phyloP scores from a whole-genome alignment of 345 rosid species.

The Citrus sp. region DNA sequence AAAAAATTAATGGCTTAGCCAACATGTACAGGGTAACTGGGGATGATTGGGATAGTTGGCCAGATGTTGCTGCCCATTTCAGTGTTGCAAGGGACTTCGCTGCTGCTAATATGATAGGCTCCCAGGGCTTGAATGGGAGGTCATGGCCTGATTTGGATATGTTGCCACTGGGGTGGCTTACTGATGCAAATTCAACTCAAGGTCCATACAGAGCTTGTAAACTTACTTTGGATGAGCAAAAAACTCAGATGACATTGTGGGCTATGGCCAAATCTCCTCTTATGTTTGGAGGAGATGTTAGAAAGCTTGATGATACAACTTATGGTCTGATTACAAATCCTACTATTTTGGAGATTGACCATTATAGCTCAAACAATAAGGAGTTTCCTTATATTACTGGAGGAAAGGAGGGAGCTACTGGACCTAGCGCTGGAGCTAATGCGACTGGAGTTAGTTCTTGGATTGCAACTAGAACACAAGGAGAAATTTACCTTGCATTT shows the following conservation, averaged over 20 bases:
- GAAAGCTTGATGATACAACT: conserved; percentile 60
- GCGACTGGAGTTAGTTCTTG: conserved; percentile 59
- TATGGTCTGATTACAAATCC: conserved; percentile 68
- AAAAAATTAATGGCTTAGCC: conserved; percentile 52
- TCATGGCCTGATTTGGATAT: conserved; percentile 95
- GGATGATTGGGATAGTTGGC: conserved; percentile 94
- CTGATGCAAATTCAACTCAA: conserved; percentile 60
- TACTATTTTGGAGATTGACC: conserved; percentile 61
- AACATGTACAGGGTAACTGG: conserved; percentile 86
- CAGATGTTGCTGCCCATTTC: conserved; percentile 71
- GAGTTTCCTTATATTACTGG: conserved; percentile 55
- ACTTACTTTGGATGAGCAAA: conserved; percentile 64
- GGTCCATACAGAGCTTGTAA: conserved; percentile 79
- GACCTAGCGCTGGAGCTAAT: conserved; percentile 4
- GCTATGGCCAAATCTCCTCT: conserved; percentile 85
- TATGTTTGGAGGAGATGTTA: conserved; percentile 85
- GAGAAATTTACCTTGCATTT: conserved; percentile 52
- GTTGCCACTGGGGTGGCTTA: conserved; percentile 90
- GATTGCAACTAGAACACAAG: conserved; percentile 73
- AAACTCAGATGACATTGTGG: conserved; percentile 95
- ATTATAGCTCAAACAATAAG: conserved; percentile 59
- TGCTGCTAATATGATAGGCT: conserved; percentile 58
- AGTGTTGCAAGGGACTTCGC: conserved; percentile 70
- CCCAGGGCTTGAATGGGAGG: conserved; percentile 56
- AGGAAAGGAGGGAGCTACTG: conserved; percentile 14